These are phyloP conservation scores for Vaccinium vitisidaea DNA, from an alignment of 148 eudicot species.

Conservation along the genomic window DNA sequence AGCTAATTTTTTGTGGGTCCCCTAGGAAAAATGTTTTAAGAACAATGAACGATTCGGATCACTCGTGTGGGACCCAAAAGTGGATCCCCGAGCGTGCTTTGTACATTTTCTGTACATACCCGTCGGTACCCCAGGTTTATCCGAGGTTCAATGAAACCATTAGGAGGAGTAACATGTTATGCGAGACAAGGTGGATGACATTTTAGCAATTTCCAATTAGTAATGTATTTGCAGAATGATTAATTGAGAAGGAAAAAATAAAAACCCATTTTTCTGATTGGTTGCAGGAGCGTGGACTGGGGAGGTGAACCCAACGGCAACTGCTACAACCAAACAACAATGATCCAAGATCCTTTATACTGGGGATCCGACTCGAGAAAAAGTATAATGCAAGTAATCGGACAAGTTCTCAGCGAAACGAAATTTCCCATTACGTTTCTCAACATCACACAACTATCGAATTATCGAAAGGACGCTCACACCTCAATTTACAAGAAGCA, in stretches of 20 bases:
- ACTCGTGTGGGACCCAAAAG: too few relatives aligned
- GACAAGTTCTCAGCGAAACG: slow-evolving; percentile 59
- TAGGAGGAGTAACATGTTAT: too few relatives aligned
- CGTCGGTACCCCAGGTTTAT: too few relatives aligned
- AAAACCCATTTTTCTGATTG: background rate
- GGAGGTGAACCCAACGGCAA: slow-evolving; percentile 67
- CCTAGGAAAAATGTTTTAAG: too few relatives aligned
- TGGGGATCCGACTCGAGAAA: slow-evolving; percentile 76
- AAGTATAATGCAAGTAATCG: slow-evolving; percentile 72
- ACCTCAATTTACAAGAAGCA: slow-evolving; percentile 91
- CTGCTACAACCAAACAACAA: slow-evolving; percentile 75
- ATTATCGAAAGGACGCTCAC: slow-evolving; percentile 86
- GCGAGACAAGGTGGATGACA: too few relatives aligned
- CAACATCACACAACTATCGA: slow-evolving; percentile 79
- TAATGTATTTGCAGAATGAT: background rate
- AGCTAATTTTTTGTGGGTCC: too few relatives aligned
- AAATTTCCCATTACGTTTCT: slow-evolving; percentile 68
- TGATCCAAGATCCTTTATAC: slow-evolving; percentile 65
- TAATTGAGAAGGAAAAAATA: background rate
- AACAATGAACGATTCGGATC: too few relatives aligned
- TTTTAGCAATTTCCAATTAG: too few relatives aligned
- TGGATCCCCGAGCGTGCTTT: too few relatives aligned
- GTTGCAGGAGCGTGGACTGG: slow-evolving; percentile 76
- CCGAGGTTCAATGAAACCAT: background rate
- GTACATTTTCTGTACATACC: too few relatives aligned